These are phyloP conservation scores for Malus hybrid DNA, from an alignment of 331 rosid genomes.

Conservation along the genomic window DNA sequence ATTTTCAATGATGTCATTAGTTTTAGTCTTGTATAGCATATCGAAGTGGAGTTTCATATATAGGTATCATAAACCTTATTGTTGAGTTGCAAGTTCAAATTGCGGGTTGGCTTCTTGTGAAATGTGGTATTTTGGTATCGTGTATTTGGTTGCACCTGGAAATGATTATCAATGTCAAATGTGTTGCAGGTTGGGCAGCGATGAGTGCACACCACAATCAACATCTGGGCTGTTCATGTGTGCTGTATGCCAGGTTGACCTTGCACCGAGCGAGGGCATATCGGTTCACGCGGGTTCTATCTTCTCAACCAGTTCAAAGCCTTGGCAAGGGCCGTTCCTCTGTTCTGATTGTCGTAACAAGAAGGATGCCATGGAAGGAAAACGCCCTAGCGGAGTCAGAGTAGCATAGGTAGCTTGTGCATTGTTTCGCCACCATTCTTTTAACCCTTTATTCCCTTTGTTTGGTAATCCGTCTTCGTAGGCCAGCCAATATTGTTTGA, in stretches of 20 bases:
- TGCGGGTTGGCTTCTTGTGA: background rate
- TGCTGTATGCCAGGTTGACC: slow-evolving; percentile 83
- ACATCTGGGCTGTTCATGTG: slow-evolving; percentile 79
- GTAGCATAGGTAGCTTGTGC: slow-evolving; percentile 50
- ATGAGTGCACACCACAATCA: slow-evolving; percentile 58
- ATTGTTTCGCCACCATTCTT: slow-evolving; percentile 19
- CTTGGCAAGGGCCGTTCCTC: slow-evolving; percentile 97
- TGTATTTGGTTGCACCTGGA: background rate
- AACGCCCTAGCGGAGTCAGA: slow-evolving; percentile 83
- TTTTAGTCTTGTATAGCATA: background rate
- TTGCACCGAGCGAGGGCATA: slow-evolving; percentile 80
- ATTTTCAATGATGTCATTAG: background rate
- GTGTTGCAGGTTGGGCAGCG: slow-evolving; percentile 68
- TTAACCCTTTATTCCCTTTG: slow-evolving; percentile 14
- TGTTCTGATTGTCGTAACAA: slow-evolving; percentile 76
- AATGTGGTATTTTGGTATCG: background rate
- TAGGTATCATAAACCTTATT: background rate
- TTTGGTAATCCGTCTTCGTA: slow-evolving; percentile 22
- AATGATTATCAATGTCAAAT: background rate
- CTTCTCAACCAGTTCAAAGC: slow-evolving; percentile 82
- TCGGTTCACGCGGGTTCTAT: slow-evolving; percentile 86
- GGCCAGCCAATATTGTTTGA: slow-evolving; percentile 44
- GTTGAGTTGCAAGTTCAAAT: background rate
- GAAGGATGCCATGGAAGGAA: slow-evolving; percentile 98
- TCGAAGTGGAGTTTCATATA: background rate